A percentile compares a stretch with the other conserved stretches of the same genome.
Conservation (phyloP, 1,284 basidiomycete genomes). For the Ceraceosorus bombacis region DNA sequence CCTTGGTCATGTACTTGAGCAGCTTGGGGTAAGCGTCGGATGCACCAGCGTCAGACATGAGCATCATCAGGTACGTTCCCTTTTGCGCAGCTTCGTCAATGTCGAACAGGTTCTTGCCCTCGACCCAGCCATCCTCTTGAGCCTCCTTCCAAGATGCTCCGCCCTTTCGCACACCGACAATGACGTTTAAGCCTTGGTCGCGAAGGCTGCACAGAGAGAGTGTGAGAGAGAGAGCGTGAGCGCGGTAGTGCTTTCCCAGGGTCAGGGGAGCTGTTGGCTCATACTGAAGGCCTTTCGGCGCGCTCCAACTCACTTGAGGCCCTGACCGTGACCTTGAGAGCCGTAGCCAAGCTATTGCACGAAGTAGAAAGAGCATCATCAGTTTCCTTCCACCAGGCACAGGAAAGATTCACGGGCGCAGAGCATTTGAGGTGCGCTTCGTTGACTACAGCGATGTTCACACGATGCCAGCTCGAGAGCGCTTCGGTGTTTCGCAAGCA, state of each 20-base stretch:
- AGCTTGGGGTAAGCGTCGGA: slow-evolving; percentile 84
- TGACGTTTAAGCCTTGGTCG: slow-evolving; percentile 97
- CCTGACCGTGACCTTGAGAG: slow-evolving; percentile 91
- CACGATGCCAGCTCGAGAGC: too few species aligned
- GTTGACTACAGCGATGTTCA: too few species aligned
- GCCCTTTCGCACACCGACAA: slow-evolving; percentile 93
- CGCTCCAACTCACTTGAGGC: slow-evolving; percentile 61
- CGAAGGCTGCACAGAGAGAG: slow-evolving; percentile 57
- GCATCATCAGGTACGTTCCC: slow-evolving; percentile 99
- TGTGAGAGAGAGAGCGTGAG: not conserved
- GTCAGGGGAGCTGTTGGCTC: not conserved
- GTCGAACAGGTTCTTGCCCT: slow-evolving; percentile 92
- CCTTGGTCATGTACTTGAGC: slow-evolving; percentile 84
- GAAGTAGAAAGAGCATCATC: not conserved
- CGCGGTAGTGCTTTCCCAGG: too few species aligned
- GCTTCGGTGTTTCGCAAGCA: not conserved
- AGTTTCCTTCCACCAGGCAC: not conserved
- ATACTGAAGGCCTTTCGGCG: not conserved
- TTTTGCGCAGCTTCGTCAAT: slow-evolving; percentile 94
- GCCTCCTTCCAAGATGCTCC: slow-evolving; percentile 97
- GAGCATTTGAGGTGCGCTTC: too few species aligned
- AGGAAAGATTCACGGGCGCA: too few species aligned
- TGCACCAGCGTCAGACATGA: slow-evolving; percentile 96
- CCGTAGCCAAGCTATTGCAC: slow-evolving; percentile 65
- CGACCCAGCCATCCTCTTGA: slow-evolving; percentile 93